A percentile compares a stretch with the other conserved stretches of the same genome.
These are phyloP conservation scores for Microbotryum intermedium DNA, from an alignment of 1,284 basidiomycete species.

Conservation along the genomic window DNA sequence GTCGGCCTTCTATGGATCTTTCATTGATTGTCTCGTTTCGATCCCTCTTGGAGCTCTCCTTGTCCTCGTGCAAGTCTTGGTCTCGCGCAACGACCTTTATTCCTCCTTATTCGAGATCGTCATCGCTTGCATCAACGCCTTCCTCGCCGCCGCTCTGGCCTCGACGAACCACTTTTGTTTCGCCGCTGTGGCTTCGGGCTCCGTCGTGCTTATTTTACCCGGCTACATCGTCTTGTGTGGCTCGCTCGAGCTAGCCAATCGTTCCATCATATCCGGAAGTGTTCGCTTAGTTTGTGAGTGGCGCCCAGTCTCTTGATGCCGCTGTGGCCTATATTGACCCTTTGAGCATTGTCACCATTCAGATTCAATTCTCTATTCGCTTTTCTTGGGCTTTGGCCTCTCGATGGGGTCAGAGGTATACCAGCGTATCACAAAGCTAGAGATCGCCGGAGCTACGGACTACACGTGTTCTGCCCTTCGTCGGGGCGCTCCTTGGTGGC, in stretches of 20 bases:
- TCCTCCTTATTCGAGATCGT: slow-evolving; percentile 83
- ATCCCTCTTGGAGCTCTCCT: slow-evolving; percentile 75
- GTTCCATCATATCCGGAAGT: slow-evolving; percentile 63
- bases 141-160: slow-evolving; percentile 67
- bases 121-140: slow-evolving; percentile 65
- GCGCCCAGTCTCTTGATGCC: no score
- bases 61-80: slow-evolving; percentile 57
- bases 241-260: slow-evolving; percentile 59
- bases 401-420: slow-evolving; percentile 64
- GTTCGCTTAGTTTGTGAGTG: slow-evolving; percentile 60
- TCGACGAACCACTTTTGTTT: slow-evolving; percentile 70
- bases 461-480: slow-evolving; percentile 26
- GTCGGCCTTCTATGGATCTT: slow-evolving; percentile 57
- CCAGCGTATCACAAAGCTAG: slow-evolving; percentile 18
- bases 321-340: no score
- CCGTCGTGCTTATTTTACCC: slow-evolving; percentile 79
- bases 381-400: slow-evolving; percentile 71
- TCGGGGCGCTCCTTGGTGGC: slow-evolving; percentile 46
- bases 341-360: no score
- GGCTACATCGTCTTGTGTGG: slow-evolving; percentile 74
- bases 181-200: slow-evolving; percentile 70
- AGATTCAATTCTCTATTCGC: slow-evolving; percentile 9
- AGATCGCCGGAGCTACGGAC: slow-evolving; percentile 15
- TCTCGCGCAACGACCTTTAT: slow-evolving; percentile 69
- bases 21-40: slow-evolving; percentile 66